Base-by-base conservation (phyloP, 106 monocot genomes). In the Gastrodia elata region DNA sequence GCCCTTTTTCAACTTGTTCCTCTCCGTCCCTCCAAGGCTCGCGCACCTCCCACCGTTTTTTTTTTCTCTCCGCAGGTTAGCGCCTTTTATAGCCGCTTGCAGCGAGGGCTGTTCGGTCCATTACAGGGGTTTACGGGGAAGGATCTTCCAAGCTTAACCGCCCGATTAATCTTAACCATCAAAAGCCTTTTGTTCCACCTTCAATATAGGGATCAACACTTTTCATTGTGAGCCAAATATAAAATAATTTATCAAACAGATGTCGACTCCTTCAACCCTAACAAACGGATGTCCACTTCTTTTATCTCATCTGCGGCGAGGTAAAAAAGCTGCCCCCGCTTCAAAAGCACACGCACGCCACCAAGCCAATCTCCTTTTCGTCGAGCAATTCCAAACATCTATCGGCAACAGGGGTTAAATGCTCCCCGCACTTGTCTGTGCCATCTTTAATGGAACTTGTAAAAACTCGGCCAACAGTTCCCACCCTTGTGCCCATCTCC, bases 381-480 rank as follows among this genome's bases (percentile, higher is more conserved):
- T 83, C 83, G 1, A 87, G 79, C 85, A 81, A 85, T 4, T 40
- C 34, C 65, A 78, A 10, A 57, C 69, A 72, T 14, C n/a, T n/a
- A n/a, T 64, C 30, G n/a, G 15, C 57, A 20, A 13, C 5, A 20
- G 42, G 28, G 8, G 40, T 10, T 38, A 55, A 26, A 9, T 64
- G 18, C 65, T 24, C 11, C 65, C 13, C 38, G 9, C 61, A 65
- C 73, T 33, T 48, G 28, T 80, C 26, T 8, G 2, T 38, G 6
- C 37, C 39, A 14, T 46, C 68, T 1, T 64, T 32, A n/a, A 11
- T 13, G 32, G n/a, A n/a, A n/a, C 26, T 15, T 16, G 34, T 16
- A 6, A 39, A 67, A 6, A 80, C 74, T 3, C 74, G 80, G 16
- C 74, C 80, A 15, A 79, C 74, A n/a, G 24, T 56, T 55, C 74